A percentile compares a stretch with the other conserved stretches of the same genome.
phyloP scores from a whole-genome alignment of 176 grass and related monocot genomes.

The Luzula sylvatica region DNA sequence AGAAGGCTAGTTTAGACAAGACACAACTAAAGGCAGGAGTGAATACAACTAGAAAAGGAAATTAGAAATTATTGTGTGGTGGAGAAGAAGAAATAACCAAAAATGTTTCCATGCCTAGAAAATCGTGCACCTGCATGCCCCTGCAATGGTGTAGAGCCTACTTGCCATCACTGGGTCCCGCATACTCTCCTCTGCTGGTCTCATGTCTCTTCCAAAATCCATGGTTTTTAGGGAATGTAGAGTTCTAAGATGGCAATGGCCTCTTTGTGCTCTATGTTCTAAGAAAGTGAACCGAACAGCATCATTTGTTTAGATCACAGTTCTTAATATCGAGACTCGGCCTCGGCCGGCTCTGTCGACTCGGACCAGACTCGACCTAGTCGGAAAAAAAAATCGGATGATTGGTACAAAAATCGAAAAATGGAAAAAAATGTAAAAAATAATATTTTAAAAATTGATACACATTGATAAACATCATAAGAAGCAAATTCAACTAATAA shows the following conservation, averaged over 20 bases:
- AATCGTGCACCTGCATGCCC: conserved; percentile 20
- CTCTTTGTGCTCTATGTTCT: neutral
- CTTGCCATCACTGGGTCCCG: neutral
- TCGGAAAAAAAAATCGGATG: too few relatives aligned
- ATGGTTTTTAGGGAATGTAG: conserved; percentile 6
- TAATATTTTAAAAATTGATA: too few relatives aligned
- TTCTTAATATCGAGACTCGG: too few relatives aligned
- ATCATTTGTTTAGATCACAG: too few relatives aligned
- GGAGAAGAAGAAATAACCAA: conserved; percentile 9
- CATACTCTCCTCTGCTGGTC: conserved; percentile 4
- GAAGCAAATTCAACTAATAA: too few relatives aligned
- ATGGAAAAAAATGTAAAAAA: too few relatives aligned
- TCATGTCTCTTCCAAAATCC: conserved; percentile 17
- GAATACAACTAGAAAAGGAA: conserved; percentile 18
- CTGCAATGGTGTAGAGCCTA: neutral
- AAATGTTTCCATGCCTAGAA: neutral
- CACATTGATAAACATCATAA: too few relatives aligned
- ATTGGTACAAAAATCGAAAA: too few relatives aligned
- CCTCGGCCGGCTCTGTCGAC: too few relatives aligned
- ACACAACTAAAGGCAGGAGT: conserved; percentile 16
- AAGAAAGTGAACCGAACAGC: too few relatives aligned
- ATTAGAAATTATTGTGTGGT: conserved; percentile 6
- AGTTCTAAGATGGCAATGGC: neutral
- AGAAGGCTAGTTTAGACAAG: neutral
- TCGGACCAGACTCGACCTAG: too few relatives aligned